These are phyloP conservation scores for Fremontodendron californicum DNA, from an alignment of 345 rosid species.

Conservation along the genomic window DNA sequence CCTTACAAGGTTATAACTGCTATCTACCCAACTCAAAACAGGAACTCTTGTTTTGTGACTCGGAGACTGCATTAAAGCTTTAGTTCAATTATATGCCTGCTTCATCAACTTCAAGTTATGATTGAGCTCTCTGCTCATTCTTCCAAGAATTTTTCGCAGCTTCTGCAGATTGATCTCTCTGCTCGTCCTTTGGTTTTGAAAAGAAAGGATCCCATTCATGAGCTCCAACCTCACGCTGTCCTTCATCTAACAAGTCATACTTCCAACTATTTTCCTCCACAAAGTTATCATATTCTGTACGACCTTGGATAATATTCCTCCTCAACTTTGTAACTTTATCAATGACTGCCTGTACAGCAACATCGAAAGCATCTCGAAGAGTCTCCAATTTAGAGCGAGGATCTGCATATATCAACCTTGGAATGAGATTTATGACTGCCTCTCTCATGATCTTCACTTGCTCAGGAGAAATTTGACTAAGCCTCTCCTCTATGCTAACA, in stretches of 20 bases:
- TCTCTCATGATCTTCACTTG: slow-evolving; percentile 76
- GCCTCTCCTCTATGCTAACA: slow-evolving; percentile 67
- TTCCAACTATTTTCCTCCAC: slow-evolving; percentile 94
- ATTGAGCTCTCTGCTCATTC: slow-evolving; percentile 68
- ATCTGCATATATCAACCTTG: slow-evolving; percentile 69
- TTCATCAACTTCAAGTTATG: slow-evolving; percentile 17
- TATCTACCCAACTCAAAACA: neutral
- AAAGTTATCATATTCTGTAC: slow-evolving; percentile 71
- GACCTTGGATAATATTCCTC: slow-evolving; percentile 64
- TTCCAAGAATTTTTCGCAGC: slow-evolving; percentile 86
- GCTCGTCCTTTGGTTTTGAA: slow-evolving; percentile 73
- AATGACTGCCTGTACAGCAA: slow-evolving; percentile 69
- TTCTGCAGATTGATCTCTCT: slow-evolving; percentile 56
- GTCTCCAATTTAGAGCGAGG: slow-evolving; percentile 66
- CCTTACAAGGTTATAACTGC: slow-evolving; percentile 13
- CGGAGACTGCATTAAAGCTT: neutral
- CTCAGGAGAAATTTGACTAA: slow-evolving; percentile 59
- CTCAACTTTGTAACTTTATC: slow-evolving; percentile 81
- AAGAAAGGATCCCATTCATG: slow-evolving; percentile 97
- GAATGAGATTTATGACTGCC: slow-evolving; percentile 67
- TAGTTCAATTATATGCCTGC: slow-evolving; percentile 2
- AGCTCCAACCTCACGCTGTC: slow-evolving; percentile 65
- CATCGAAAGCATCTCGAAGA: slow-evolving; percentile 72
- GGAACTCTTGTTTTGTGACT: neutral
- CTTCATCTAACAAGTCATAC: slow-evolving; percentile 75